Conservation (phyloP, 2,329 filamentous ascomycete species). For the Fusarium sp. region DNA sequence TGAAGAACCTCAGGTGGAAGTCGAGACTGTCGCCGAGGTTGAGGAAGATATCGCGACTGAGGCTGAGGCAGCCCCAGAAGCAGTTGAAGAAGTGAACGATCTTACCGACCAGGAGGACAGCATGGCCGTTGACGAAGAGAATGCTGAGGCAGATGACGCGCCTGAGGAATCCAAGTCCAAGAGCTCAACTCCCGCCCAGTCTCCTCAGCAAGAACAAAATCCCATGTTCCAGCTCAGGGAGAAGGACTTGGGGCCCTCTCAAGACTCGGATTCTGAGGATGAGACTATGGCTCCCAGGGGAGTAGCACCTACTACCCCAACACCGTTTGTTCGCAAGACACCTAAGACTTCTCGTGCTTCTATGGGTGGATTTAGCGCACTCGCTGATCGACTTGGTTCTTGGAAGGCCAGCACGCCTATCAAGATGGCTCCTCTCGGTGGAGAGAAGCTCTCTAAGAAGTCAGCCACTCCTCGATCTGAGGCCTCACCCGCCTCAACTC, state of each 20-base stretch:
- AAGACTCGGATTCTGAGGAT: constrained; percentile 60
- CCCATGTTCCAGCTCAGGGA: constrained; percentile 54
- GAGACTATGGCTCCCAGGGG: constrained; percentile 50
- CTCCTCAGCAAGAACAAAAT: constrained; percentile 30
- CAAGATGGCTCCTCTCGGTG: constrained; percentile 41
- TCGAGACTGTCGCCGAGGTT: not conserved
- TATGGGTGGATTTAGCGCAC: constrained; percentile 67
- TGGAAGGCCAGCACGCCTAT: constrained; percentile 69
- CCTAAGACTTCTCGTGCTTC: constrained; percentile 43
- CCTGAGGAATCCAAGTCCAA: constrained; percentile 6
- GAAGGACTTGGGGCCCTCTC: constrained; percentile 57
- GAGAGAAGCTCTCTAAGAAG: constrained; percentile 52
- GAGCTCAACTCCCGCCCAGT: constrained; percentile 12
- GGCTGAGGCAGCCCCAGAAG: not conserved
- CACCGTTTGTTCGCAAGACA: constrained; percentile 42
- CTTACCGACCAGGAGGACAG: constrained; percentile 31
- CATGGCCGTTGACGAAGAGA: constrained; percentile 39
- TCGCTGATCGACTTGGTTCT: constrained; percentile 67
- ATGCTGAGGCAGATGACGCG: constrained; percentile 16
- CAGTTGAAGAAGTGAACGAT: constrained; percentile 21
- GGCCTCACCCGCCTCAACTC: constrained; percentile 54
- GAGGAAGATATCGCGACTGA: not conserved
- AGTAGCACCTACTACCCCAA: constrained; percentile 55
- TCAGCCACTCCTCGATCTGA: constrained; percentile 43
- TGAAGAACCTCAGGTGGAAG: constrained; percentile 1